These are phyloP conservation scores for Xerocomus potaroensis DNA, from an alignment of 768 basidiomycete species.

Conservation along the genomic window DNA sequence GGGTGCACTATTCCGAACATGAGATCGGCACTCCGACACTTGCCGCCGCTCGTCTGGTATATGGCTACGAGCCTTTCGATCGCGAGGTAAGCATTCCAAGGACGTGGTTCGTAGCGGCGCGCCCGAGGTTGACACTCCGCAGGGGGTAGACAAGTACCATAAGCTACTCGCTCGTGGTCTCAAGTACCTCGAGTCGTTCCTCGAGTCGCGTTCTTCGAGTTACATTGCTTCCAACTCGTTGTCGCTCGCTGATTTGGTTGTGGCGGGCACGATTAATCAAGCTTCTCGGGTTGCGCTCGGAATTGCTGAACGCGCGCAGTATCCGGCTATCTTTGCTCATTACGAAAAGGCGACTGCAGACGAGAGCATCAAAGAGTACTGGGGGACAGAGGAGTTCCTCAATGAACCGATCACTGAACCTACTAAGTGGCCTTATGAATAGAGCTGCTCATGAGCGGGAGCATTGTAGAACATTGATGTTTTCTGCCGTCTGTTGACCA, in stretches of 20 bases:
- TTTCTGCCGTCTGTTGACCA: too few species aligned
- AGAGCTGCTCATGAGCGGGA: too few species aligned
- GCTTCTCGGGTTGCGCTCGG: conserved; percentile 1
- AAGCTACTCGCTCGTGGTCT: conserved; percentile 8
- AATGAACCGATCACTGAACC: conserved; percentile 4
- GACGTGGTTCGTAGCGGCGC: neutral
- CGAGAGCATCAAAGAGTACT: conserved; percentile 6
- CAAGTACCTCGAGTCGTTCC: conserved; percentile 11
- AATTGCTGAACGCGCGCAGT: conserved; percentile 12
- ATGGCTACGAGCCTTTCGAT: conserved; percentile 2
- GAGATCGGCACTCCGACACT: conserved; percentile 2
- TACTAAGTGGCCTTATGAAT: too few species aligned
- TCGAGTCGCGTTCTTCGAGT: neutral
- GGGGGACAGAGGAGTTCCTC: conserved; percentile 7
- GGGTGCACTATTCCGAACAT: conserved; percentile 17
- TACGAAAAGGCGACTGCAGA: conserved; percentile 13
- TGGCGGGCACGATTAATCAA: conserved; percentile 1
- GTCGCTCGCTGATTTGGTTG: conserved; percentile 15
- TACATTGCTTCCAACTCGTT: conserved; percentile 13
- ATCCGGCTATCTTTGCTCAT: conserved; percentile 9
- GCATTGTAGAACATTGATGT: too few species aligned
- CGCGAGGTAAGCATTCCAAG: conserved; percentile 7
- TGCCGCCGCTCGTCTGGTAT: neutral
- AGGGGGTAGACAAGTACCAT: conserved; percentile 1
- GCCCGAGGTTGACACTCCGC: neutral